Conservation (phyloP, 2,329 filamentous ascomycete genomes). For the Beauveria rudraprayagi region DNA sequence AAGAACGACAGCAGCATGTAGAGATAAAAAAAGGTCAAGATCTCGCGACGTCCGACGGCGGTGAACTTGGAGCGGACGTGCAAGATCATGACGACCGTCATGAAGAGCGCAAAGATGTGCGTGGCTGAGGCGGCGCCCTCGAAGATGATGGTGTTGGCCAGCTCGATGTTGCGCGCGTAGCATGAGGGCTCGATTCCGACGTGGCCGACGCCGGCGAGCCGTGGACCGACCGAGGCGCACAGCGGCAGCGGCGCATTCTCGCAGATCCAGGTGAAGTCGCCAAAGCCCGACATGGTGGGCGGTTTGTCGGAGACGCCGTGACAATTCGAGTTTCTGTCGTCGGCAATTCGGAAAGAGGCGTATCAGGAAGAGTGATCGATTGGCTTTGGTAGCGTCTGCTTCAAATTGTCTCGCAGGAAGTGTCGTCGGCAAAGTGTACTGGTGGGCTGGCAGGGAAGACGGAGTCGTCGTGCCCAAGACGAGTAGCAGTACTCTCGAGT, state of each 20-base stretch:
- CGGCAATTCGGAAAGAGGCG: neutral
- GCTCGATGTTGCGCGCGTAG: slow-evolving; percentile 88
- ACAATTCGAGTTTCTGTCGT: neutral
- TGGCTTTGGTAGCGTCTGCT: neutral
- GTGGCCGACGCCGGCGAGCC: slow-evolving; percentile 56
- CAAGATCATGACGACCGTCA: slow-evolving; percentile 92
- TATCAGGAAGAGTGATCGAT: neutral
- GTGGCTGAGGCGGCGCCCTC: slow-evolving; percentile 84
- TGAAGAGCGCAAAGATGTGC: slow-evolving; percentile 81
- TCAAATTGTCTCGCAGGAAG: neutral
- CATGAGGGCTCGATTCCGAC: slow-evolving; percentile 82
- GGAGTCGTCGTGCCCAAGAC: no score
- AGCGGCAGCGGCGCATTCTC: slow-evolving; percentile 75
- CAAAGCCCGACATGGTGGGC: slow-evolving; percentile 67
- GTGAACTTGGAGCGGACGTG: slow-evolving; percentile 98
- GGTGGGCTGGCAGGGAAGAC: neutral
- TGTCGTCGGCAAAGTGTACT: neutral
- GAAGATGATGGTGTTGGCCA: slow-evolving; percentile 98
- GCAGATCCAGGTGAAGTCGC: slow-evolving; percentile 85
- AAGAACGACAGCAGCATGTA: slow-evolving; percentile 86
- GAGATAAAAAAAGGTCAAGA: slow-evolving; percentile 91
- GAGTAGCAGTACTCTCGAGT: no score
- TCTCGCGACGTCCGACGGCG: slow-evolving; percentile 71
- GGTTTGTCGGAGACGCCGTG: neutral
- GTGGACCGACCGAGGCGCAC: slow-evolving; percentile 75